phyloP scores from a whole-genome alignment of 371 early-diverging fungal species.

The Mucor piriformis region DNA sequence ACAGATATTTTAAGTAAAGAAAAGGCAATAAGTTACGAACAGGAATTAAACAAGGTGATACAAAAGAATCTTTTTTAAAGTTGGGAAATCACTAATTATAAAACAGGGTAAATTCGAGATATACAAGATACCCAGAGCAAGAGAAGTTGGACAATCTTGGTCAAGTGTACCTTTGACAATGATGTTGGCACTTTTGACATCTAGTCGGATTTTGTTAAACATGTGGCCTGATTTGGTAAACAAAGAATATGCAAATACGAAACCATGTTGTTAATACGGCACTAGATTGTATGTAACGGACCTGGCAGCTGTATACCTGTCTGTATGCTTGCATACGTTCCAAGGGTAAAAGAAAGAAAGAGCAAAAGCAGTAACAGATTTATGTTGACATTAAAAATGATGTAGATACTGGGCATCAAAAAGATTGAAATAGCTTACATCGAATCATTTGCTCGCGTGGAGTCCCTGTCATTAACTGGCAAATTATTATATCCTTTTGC shows the following conservation, averaged over 20 bases:
- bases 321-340: slow-evolving; percentile 61
- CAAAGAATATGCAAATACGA: not conserved
- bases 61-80: not conserved
- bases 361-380: not conserved
- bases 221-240: slow-evolving; percentile 63
- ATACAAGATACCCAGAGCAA: slow-evolving; percentile 63
- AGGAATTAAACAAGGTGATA: slow-evolving; percentile 11
- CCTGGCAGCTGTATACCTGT: slow-evolving; percentile 94
- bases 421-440: slow-evolving; percentile 75
- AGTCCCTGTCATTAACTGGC: slow-evolving; percentile 83
- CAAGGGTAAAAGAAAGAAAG: slow-evolving; percentile 46
- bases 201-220: slow-evolving; percentile 36
- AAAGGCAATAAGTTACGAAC: slow-evolving; percentile 58
- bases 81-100: not conserved
- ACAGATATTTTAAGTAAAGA: slow-evolving; percentile 61
- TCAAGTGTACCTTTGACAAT: slow-evolving; percentile 62
- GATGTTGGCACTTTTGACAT: slow-evolving; percentile 40
- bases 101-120: slow-evolving; percentile 40
- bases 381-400: not conserved
- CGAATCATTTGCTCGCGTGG: slow-evolving; percentile 92
- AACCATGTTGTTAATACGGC: not conserved
- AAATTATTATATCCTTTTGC: slow-evolving; percentile 77
- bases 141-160: slow-evolving; percentile 75
- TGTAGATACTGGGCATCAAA: slow-evolving; percentile 60
- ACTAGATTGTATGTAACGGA: slow-evolving; percentile 86